Evolutionary conservation across 805 yeast species (phyloP).

Genomic region (Kodamaea jinghongensis): DNA sequence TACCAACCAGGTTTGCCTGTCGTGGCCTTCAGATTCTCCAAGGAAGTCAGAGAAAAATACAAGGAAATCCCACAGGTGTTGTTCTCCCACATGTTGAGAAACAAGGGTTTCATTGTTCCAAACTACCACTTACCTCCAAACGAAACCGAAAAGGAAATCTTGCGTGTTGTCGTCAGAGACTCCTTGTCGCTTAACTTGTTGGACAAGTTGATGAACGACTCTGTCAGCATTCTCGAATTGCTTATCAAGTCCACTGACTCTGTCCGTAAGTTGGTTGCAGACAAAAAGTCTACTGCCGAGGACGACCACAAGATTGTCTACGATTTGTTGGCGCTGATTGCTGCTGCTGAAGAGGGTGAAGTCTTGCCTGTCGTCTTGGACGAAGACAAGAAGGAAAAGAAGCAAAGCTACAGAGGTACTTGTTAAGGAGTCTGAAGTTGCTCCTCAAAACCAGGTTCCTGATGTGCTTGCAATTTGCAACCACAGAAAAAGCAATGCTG

Average conservation of each 20-base stretch:
- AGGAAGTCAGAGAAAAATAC: conserved; percentile 52
- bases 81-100: conserved; percentile 68
- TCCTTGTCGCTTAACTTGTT: conserved; percentile 54
- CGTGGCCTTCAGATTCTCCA: conserved; percentile 76
- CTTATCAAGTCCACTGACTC: conserved; percentile 47
- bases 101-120: conserved; percentile 49
- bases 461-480: not conserved
- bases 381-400: conserved; percentile 16
- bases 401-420: conserved; percentile 35
- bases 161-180: conserved; percentile 80
- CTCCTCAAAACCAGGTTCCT: not conserved
- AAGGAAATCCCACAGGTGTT: conserved; percentile 84
- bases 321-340: conserved; percentile 50
- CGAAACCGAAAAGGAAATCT: conserved; percentile 56
- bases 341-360: conserved; percentile 51
- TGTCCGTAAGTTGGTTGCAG: conserved; percentile 26
- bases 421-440: conserved; percentile 23
- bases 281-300: conserved; percentile 17
- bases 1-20: conserved; percentile 84
- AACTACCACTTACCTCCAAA: conserved; percentile 81
- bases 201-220: conserved; percentile 49
- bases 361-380: not conserved
- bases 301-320: conserved; percentile 39
- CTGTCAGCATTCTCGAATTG: conserved; percentile 50
- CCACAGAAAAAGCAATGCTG: no score